Conservation (phyloP, 257 asterid species). For the Gentiana macrophylla region DNA sequence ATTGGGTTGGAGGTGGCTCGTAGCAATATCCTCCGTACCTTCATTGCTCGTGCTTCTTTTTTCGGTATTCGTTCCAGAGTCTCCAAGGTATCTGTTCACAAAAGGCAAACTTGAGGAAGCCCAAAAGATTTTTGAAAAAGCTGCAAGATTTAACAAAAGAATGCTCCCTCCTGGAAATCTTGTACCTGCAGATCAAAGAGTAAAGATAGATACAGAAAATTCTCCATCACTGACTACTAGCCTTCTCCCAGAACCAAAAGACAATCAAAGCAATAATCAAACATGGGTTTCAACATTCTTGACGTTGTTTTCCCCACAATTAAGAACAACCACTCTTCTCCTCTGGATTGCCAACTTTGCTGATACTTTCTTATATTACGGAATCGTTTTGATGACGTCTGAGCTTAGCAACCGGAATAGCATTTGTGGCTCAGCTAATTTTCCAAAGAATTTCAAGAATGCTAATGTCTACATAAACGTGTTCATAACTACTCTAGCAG, state of each 20-base stretch:
- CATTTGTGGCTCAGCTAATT: slow-evolving; percentile 17
- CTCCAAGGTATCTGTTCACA: slow-evolving; percentile 24
- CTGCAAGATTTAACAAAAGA: slow-evolving; percentile 15
- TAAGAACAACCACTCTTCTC: slow-evolving; percentile 46
- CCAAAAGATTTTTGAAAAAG: slow-evolving; percentile 13
- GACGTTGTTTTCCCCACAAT: slow-evolving; percentile 33
- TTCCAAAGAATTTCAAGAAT: slow-evolving; percentile 12
- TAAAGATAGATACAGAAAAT: slow-evolving; percentile 10
- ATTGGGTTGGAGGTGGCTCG: slow-evolving; percentile 42
- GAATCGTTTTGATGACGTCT: slow-evolving; percentile 47
- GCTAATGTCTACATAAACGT: slow-evolving; percentile 37
- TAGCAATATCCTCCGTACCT: slow-evolving; percentile 25
- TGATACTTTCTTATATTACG: slow-evolving; percentile 46
- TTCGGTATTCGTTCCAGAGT: slow-evolving; percentile 18
- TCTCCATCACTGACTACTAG: slow-evolving; percentile 4
- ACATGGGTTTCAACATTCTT: slow-evolving; percentile 25
- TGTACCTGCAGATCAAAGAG: slow-evolving; percentile 8
- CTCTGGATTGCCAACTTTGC: slow-evolving; percentile 44
- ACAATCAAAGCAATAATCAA: not conserved
- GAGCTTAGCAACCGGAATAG: slow-evolving; percentile 35
- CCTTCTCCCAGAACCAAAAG: not conserved
- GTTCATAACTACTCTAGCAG: slow-evolving; percentile 56
- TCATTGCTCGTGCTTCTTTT: slow-evolving; percentile 19
- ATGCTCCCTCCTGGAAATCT: slow-evolving; percentile 28
- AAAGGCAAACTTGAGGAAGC: slow-evolving; percentile 26